phyloP scores from a whole-genome alignment of 1,139 yeast genomes.

The Kodamaea fungicola region DNA sequence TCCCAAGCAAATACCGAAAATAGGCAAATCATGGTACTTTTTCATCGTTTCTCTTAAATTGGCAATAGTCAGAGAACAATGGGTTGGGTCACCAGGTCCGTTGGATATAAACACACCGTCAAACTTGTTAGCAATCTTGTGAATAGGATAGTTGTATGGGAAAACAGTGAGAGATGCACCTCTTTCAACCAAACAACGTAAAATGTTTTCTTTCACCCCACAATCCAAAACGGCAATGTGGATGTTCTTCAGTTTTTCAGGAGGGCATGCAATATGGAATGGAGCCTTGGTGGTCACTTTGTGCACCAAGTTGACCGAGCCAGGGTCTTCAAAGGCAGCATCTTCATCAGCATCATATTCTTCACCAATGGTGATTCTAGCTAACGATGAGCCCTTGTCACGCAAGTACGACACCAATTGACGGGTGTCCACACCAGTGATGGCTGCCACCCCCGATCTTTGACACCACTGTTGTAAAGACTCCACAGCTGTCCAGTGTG shows the following conservation, averaged over 20 bases:
- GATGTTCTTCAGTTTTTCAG: slow-evolving; percentile 51
- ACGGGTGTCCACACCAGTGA: slow-evolving; percentile 96
- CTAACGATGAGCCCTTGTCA: slow-evolving; percentile 93
- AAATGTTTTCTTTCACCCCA: slow-evolving; percentile 96
- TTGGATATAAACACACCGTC: slow-evolving; percentile 94
- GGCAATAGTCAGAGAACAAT: slow-evolving; percentile 76
- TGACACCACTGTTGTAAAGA: slow-evolving; percentile 93
- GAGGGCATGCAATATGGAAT: slow-evolving; percentile 75
- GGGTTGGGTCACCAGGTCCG: slow-evolving; percentile 99
- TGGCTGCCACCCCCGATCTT: slow-evolving; percentile 94
- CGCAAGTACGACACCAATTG: slow-evolving; percentile 87
- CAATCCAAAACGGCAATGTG: slow-evolving; percentile 95
- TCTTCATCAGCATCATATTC: slow-evolving; percentile 89
- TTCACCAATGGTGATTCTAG: slow-evolving; percentile 85
- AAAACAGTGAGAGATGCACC: slow-evolving; percentile 95
- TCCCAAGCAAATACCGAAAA: slow-evolving; percentile 95
- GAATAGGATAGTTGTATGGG: slow-evolving; percentile 93
- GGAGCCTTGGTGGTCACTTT: slow-evolving; percentile 95
- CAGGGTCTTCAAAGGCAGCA: slow-evolving; percentile 92
- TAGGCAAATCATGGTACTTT: slow-evolving; percentile 64
- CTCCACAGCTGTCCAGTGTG: slow-evolving; percentile 99
- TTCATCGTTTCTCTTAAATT: slow-evolving; percentile 73
- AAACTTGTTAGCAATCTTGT: slow-evolving; percentile 84
- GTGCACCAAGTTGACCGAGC: slow-evolving; percentile 82
- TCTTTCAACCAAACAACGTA: slow-evolving; percentile 88